Evolutionary conservation across 2,329 filamentous ascomycete genomes (phyloP), one percentile per base, ranked within the genome.

Genomic region (Diaporthe sp.): DNA sequence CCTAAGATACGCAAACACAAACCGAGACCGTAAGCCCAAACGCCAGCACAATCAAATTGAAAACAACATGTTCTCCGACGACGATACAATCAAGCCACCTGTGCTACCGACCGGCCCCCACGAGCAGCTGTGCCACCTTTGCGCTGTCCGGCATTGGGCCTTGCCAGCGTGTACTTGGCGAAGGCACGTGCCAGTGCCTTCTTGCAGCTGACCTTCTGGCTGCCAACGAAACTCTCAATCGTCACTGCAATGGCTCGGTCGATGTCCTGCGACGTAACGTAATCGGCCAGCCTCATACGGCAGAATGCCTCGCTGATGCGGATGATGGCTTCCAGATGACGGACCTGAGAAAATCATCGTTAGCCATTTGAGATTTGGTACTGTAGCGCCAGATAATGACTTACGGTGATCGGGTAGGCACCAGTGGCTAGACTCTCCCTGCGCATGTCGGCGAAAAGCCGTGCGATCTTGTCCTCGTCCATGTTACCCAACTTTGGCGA

Each of bases 221-320:
- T 97, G 77, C 94, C 95, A 58, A 99, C 95, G 82, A 99, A 99
- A 74, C 94, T 97, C 79, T 98, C 96, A 3, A 99, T 95, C 0
- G 97, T 98, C 9, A 99, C 97, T 19, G 96, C 95, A 81, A 99
- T 99, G 75, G 97, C 97, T 58, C 97, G 95, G 85, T 99, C 97
- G 80, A 99, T 98, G 82, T 99, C 97, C 76, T 94, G 91, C 2
- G 94, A 87, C 8, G 94, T 93, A 85, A 96, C 98, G 87, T 98
- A 98, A 79, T 99, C 97, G 0, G 94, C 97, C n/a, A 99, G 88
- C 19, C 97, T 94, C 97, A 99, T 99, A 82, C 98, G 96, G 85
- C 94, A 97, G 86, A 99, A 99, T 0, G 96, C 87, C 84, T 99
- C 97, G 75, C 93, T 93, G 82, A 98, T 98, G 82, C 97, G 95